Base-by-base conservation (phyloP, 805 yeast species). In the Wilhelminamyces savonicus region DNA sequence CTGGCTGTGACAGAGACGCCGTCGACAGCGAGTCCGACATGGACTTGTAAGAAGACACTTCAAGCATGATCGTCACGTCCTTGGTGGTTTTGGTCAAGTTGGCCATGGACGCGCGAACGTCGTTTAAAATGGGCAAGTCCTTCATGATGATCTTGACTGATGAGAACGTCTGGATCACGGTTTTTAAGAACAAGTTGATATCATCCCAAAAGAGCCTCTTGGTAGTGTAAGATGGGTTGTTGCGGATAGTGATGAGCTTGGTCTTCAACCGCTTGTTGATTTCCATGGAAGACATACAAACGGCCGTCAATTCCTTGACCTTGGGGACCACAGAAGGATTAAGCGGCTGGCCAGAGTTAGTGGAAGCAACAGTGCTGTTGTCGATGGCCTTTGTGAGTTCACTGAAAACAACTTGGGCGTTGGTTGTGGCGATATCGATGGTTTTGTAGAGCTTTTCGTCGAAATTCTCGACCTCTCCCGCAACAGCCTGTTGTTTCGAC, bases 1-100 rank as follows among this genome's bases (percentile, higher is more conserved):
- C n/a, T n/a, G n/a, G n/a, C n/a, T n/a, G n/a, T n/a, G n/a, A n/a
- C n/a, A n/a, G n/a, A n/a, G n/a, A n/a, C n/a, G n/a, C n/a, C n/a
- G n/a, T 17, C 6, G 19, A 17, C 33, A 39, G 40, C 4, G 31
- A 20, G 13, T 39, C 43, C 3, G 45, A 30, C 24, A 39, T 39
- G 10, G 45, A 26, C 30, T 36, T 39, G 29, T 39, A 45, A 3
- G 47, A 44, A 1, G 51, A 43, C 4, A 58, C 57, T 50, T 88
- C 96, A 24, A 88, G 59, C 43, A 84, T 66, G n/a, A 85, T 78
- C 0, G 97, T 87, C 11, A 90, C 82, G 48, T 90, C 97, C 47
- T 90, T 90, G 4, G 96, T 85, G 3, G 88, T 82, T 40, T 85
- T 77, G 0, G 97, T 88, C 35, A 90, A 62, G 21, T 77, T 74